Base-by-base conservation (phyloP, 805 yeast genomes). In the Metschnikowia colocasiae region DNA sequence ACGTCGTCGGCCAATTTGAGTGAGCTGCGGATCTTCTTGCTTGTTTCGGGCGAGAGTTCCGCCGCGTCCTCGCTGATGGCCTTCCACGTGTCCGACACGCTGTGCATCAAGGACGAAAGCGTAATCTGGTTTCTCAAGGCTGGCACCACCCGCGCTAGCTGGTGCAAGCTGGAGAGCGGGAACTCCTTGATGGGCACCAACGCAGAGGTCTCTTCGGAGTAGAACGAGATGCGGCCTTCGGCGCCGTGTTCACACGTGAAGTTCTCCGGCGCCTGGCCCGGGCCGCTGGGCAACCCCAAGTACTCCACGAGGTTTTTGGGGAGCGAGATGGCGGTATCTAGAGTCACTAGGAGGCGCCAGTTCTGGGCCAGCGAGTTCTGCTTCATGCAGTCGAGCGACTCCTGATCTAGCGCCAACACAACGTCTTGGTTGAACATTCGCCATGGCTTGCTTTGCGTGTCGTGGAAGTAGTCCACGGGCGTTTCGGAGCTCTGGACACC, bases 1-100 rank as follows among this genome's bases (percentile, higher is more conserved):
- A 67, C 71, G 44, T 68, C 68, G 31, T 60, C 59, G 3, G 73
- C 53, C 20, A 72, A 52, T 44, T 65, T 66, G 31, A 71, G 59
- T 3, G 74, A 59, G 29, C 66, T 65, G 38, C 63, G 64, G 33
- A 72, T 55, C 42, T 58, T 68, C 40, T 61, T 59, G 40, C 60
- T 67, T 3, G 58, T 51, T 30, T 30, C 36, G 16, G 43, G 29
- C 30, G 16, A 12, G 5, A 40, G 31, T 25, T 62, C 66, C 20
- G 22, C 22, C 18, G 47, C 26, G 51, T 43, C 48, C 7, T 55
- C 20, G 57, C 40, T 36, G 31, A 29, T 18, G 19, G n/a, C 33
- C 4, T 16, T 43, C 51, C 39, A 25, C 8, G 48, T 38, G 7
- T 34, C 33, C 4, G 42, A 42, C 16, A 50, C 58, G 32, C 51